phyloP scores from a whole-genome alignment of 2,329 filamentous ascomycete species.

The Anthostomella pinea region DNA sequence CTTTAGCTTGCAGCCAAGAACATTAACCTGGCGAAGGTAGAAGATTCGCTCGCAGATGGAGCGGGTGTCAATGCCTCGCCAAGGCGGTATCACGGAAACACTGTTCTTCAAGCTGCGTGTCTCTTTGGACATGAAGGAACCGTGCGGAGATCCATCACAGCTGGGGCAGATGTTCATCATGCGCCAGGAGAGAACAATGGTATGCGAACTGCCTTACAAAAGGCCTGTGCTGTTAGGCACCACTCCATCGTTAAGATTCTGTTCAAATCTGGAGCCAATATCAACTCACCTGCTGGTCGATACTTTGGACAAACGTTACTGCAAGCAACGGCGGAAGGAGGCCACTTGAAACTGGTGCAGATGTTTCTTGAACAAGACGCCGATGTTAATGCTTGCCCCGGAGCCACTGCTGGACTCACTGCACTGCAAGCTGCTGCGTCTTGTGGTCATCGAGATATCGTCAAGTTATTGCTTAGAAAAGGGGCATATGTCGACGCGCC shows the following conservation, averaged over 20 bases:
- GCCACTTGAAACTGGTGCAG: conserved; percentile 25
- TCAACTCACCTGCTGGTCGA: conserved; percentile 29
- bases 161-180: conserved; percentile 23
- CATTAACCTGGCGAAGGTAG: conserved; percentile 29
- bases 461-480: conserved; percentile 26
- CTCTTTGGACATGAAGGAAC: conserved; percentile 22
- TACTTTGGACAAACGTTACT: conserved; percentile 34
- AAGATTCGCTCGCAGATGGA: conserved; percentile 24
- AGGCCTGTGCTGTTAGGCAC: conserved; percentile 28
- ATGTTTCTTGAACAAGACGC: conserved; percentile 28
- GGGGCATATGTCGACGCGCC: conserved; percentile 34
- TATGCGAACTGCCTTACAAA: conserved; percentile 36
- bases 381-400: conserved; percentile 32
- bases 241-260: conserved; percentile 20
- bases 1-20: conserved; percentile 34
- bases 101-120: conserved; percentile 29
- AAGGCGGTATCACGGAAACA: conserved; percentile 25
- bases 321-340: conserved; percentile 33
- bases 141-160: conserved; percentile 17
- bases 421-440: conserved; percentile 37
- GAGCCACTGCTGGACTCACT: conserved; percentile 35
- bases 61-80: conserved; percentile 27
- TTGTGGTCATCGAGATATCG: conserved; percentile 25
- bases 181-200: conserved; percentile 29
- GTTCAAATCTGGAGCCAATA: conserved; percentile 17